A percentile compares a stretch with the other conserved stretches of the same genome.
Conservation (phyloP, 2,329 filamentous ascomycete species). For the Domatiomyces catenatus region DNA sequence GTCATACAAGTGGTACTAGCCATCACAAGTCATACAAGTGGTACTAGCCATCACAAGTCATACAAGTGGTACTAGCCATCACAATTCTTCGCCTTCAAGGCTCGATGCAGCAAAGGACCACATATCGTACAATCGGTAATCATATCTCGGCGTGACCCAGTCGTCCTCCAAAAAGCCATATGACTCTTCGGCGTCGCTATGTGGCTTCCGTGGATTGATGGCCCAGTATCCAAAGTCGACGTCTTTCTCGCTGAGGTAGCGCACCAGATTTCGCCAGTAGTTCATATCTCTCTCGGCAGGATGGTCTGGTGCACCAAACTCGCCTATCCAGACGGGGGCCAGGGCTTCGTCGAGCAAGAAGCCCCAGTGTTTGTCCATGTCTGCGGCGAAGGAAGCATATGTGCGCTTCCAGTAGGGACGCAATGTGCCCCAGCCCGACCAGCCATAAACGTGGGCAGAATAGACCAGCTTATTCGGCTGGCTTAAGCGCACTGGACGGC, state of each 20-base stretch:
- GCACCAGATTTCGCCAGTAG: conserved; percentile 51
- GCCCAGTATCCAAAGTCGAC: conserved; percentile 59
- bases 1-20: background rate
- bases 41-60: background rate
- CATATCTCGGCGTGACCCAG: conserved; percentile 47
- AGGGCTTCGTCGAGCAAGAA: conserved; percentile 43
- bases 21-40: background rate
- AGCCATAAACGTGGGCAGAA: conserved; percentile 52
- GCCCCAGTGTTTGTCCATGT: conserved; percentile 52
- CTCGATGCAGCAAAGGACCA: background rate
- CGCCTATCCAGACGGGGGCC: conserved; percentile 53
- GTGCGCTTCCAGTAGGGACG: conserved; percentile 45
- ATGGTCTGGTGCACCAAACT: conserved; percentile 44
- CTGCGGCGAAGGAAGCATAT: conserved; percentile 46
- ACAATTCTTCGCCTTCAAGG: background rate
- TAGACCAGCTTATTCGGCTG: conserved; percentile 45
- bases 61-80: background rate
- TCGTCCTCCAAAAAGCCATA: conserved; percentile 49
- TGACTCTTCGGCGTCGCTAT: conserved; percentile 40
- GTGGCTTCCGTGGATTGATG: conserved; percentile 50
- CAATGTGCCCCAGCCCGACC: conserved; percentile 53
- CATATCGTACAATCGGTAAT: conserved; percentile 50
- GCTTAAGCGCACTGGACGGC: conserved; percentile 43
- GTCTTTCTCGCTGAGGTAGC: conserved; percentile 41
- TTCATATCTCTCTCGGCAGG: conserved; percentile 43